Evolutionary conservation across 495 filamentous ascomycete genomes (phyloP).

Genomic region (Aspergillus sparsus): DNA sequence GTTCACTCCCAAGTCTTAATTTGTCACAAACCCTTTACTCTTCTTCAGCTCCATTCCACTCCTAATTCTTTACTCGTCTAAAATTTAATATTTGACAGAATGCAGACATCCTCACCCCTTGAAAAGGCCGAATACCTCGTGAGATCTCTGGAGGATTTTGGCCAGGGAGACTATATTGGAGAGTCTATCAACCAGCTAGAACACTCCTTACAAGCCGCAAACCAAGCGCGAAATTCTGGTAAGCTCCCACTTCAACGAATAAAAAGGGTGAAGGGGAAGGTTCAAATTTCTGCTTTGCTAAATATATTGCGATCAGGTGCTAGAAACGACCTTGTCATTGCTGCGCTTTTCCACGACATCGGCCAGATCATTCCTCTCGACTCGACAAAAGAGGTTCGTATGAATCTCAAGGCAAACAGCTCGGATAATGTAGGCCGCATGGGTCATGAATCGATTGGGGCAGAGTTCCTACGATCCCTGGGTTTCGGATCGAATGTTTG

Average conservation of each 20-base stretch:
- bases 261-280: too few species aligned
- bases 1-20: too few species aligned
- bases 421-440: conserved; percentile 42
- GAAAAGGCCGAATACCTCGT: conserved; percentile 27
- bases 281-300: not conserved
- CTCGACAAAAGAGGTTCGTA: conserved; percentile 32
- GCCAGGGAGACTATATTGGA: conserved; percentile 41
- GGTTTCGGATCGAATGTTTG: conserved; percentile 44
- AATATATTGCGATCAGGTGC: conserved; percentile 19
- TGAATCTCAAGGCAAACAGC: conserved; percentile 27
- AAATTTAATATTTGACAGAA: too few species aligned
- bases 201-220: conserved; percentile 47
- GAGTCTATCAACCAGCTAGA: conserved; percentile 51
- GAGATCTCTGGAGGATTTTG: conserved; percentile 33
- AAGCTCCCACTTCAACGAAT: not conserved
- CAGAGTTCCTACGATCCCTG: conserved; percentile 37
- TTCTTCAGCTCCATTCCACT: too few species aligned
- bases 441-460: conserved; percentile 46
- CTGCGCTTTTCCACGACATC: conserved; percentile 48
- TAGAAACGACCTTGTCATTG: conserved; percentile 40
- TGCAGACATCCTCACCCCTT: conserved; percentile 18
- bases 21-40: too few species aligned
- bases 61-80: too few species aligned
- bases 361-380: conserved; percentile 44
- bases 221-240: conserved; percentile 34